These are phyloP conservation scores for Xylaria sp. DNA, from an alignment of 2,329 filamentous ascomycete genomes.

Conservation along the genomic window DNA sequence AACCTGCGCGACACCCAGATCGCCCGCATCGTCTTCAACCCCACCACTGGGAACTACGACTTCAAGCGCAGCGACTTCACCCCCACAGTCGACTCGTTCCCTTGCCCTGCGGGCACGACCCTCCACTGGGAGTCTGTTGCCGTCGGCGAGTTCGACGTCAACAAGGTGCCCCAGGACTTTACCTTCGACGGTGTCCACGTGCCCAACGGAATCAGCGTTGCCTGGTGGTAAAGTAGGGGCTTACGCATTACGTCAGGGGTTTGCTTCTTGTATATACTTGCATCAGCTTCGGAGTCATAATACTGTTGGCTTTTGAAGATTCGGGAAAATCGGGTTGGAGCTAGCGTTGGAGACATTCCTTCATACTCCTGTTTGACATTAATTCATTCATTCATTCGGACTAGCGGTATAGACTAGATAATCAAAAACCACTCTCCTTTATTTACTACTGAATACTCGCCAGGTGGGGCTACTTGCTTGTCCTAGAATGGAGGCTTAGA, in stretches of 20 bases:
- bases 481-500: not conserved
- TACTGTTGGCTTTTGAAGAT: not conserved
- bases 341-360: not conserved
- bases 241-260: not conserved
- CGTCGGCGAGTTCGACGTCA: slow-evolving; percentile 42
- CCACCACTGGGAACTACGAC: slow-evolving; percentile 38
- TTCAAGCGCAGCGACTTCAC: slow-evolving; percentile 41
- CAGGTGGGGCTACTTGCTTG: not conserved
- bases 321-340: not conserved
- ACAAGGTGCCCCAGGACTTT: slow-evolving; percentile 43
- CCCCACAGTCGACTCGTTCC: slow-evolving; percentile 41
- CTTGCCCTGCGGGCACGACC: slow-evolving; percentile 43
- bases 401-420: not conserved
- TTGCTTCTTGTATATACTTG: slow-evolving; percentile 3
- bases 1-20: slow-evolving; percentile 44
- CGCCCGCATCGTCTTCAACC: slow-evolving; percentile 43
- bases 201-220: slow-evolving; percentile 45
- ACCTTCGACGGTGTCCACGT: slow-evolving; percentile 32
- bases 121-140: slow-evolving; percentile 46
- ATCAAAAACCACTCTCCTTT: not conserved
- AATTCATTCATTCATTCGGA: not conserved
- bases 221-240: slow-evolving; percentile 30
- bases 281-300: slow-evolving; percentile 1
- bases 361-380: not conserved
- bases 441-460: not conserved